phyloP scores from a whole-genome alignment of 768 basidiomycete species.

The Gymnopilus dilepis region DNA sequence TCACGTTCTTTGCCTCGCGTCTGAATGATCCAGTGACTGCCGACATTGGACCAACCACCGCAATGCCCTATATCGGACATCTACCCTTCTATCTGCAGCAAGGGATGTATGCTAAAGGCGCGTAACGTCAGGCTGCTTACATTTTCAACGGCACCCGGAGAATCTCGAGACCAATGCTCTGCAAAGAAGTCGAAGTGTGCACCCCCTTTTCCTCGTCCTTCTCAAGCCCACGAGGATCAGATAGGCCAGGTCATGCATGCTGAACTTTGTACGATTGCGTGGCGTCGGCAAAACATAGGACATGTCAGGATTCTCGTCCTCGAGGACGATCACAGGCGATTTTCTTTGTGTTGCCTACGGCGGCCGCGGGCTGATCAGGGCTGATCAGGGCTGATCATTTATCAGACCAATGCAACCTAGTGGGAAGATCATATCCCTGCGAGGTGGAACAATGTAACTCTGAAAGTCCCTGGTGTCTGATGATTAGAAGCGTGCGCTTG shows the following conservation, averaged over 20 bases:
- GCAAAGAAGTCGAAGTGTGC: background rate
- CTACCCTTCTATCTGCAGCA: too few species aligned
- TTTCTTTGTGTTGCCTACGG: background rate
- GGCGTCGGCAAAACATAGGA: conserved; percentile 30
- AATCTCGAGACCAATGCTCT: background rate
- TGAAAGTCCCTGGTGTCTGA: background rate
- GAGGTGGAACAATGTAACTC: conserved; percentile 17
- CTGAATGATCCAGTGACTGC: background rate
- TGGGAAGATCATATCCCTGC: conserved; percentile 24
- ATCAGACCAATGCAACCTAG: conserved; percentile 33
- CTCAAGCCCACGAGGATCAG: background rate
- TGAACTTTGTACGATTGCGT: background rate
- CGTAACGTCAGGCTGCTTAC: background rate
- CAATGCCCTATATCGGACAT: too few species aligned
- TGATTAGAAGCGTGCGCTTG: background rate
- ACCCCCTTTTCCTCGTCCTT: background rate
- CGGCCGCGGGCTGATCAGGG: conserved; percentile 5
- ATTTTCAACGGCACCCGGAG: background rate
- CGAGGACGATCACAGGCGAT: conserved; percentile 25
- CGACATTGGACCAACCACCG: too few species aligned
- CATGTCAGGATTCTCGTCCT: conserved; percentile 31
- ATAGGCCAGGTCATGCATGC: conserved; percentile 8
- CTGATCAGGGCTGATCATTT: conserved; percentile 12
- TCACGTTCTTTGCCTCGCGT: background rate
- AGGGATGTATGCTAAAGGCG: too few species aligned